Conservation (phyloP, 2,329 filamentous ascomycete species). For the Hypoxylon sp. region DNA sequence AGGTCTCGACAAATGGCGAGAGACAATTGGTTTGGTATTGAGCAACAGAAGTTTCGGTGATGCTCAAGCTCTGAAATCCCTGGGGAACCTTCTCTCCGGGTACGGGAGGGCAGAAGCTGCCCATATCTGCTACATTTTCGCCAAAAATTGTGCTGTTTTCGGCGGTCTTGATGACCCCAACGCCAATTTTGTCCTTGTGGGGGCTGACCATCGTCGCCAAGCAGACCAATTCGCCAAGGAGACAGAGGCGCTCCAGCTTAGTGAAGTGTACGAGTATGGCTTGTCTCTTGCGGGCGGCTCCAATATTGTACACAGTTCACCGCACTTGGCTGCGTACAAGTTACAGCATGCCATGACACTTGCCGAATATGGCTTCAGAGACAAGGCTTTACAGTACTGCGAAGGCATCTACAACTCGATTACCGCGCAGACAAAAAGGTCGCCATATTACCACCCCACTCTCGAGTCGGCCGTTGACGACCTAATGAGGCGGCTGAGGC, state of each 20-base stretch:
- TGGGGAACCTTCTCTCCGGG: conserved; percentile 83
- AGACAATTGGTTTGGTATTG: conserved; percentile 86
- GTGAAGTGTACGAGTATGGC: conserved; percentile 94
- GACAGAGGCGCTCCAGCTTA: conserved; percentile 89
- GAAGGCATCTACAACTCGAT: conserved; percentile 83
- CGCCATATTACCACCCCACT: conserved; percentile 83
- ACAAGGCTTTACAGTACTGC: conserved; percentile 91
- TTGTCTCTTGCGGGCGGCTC: conserved; percentile 75
- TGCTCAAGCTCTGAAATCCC: conserved; percentile 77
- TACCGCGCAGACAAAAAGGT: conserved; percentile 82
- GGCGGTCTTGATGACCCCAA: conserved; percentile 85
- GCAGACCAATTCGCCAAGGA: conserved; percentile 81
- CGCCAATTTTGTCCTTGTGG: conserved; percentile 83
- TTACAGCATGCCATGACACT: conserved; percentile 86
- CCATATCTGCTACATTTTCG: conserved; percentile 94
- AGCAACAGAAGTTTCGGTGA: conserved; percentile 90
- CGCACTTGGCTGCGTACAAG: conserved; percentile 92
- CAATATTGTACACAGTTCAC: conserved; percentile 68
- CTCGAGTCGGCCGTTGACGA: conserved; percentile 85
- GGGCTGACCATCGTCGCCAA: conserved; percentile 81
- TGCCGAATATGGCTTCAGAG: conserved; percentile 83
- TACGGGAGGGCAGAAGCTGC: conserved; percentile 93
- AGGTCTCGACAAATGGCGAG: conserved; percentile 92
- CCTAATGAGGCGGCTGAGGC: conserved; percentile 82
- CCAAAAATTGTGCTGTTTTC: conserved; percentile 76